phyloP scores from a whole-genome alignment of 2,329 filamentous ascomycete species.

The Hymenoscyphus fructigenus region DNA sequence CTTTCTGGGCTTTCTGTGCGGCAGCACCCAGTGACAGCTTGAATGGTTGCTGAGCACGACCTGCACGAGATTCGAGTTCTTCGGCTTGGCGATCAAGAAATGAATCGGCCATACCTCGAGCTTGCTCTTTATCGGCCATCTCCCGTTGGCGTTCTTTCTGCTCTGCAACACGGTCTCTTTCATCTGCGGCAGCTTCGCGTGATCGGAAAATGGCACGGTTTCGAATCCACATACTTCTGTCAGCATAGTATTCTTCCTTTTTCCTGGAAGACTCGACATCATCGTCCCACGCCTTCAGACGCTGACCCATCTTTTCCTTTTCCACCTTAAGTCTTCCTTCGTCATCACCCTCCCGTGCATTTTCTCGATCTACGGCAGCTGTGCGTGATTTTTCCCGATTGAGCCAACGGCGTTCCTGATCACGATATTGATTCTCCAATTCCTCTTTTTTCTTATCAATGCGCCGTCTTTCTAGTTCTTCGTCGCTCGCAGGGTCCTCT shows the following conservation, averaged over 20 bases:
- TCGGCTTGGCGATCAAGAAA: conserved; percentile 84
- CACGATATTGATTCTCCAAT: conserved; percentile 75
- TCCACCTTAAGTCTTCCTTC: conserved; percentile 62
- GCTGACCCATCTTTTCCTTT: conserved; percentile 66
- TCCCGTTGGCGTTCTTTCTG: conserved; percentile 70
- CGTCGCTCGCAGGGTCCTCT: conserved; percentile 83
- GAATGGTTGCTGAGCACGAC: conserved; percentile 68
- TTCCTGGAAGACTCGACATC: conserved; percentile 76
- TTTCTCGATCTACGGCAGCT: conserved; percentile 82
- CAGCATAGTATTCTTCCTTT: conserved; percentile 79
- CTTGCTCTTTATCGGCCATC: conserved; percentile 71
- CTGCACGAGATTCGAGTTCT: conserved; percentile 61
- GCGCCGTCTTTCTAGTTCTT: conserved; percentile 75
- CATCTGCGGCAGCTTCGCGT: conserved; percentile 74
- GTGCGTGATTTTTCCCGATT: conserved; percentile 83
- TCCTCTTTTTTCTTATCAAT: conserved; percentile 71
- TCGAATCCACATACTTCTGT: conserved; percentile 80
- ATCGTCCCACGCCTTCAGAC: conserved; percentile 83
- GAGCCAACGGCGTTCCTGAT: conserved; percentile 86
- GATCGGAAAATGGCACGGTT: conserved; percentile 73
- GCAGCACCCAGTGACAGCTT: conserved; percentile 91
- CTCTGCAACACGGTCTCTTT: conserved; percentile 78
- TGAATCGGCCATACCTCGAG: conserved; percentile 80
- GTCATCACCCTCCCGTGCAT: conserved; percentile 75
- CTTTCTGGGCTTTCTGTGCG: conserved; percentile 67